Percentiles rank a stretch among this genome's conserved stretches.
Evolutionary conservation across 805 yeast species (phyloP).

Genomic region (Torulaspora maleeae): DNA sequence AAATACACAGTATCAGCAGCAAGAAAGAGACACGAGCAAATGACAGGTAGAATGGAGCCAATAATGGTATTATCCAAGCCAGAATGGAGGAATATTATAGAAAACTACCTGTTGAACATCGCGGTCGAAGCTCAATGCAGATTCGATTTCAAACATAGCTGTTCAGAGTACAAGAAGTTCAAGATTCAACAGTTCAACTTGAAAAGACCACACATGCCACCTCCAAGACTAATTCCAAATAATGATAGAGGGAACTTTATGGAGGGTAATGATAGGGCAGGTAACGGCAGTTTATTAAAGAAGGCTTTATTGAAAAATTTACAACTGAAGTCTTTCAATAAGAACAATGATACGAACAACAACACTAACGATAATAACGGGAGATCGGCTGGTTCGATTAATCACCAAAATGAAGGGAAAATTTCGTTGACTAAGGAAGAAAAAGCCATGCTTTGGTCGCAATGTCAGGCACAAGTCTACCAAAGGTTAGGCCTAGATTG

Average conservation of each 20-base stretch:
- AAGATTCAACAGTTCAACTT: slow-evolving; percentile 31
- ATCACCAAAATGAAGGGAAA: slow-evolving; percentile 14
- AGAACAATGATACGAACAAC: slow-evolving; percentile 1
- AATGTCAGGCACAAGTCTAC: slow-evolving; percentile 57
- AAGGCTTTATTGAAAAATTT: slow-evolving; percentile 35
- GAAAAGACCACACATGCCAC: slow-evolving; percentile 35
- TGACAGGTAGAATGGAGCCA: slow-evolving; percentile 23
- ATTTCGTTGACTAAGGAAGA: slow-evolving; percentile 47
- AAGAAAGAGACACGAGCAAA: slow-evolving; percentile 44
- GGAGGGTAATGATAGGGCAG: slow-evolving; percentile 3
- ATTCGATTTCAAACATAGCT: slow-evolving; percentile 52
- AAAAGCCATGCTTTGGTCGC: slow-evolving; percentile 57
- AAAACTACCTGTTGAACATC: slow-evolving; percentile 57
- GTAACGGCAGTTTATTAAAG: slow-evolving; percentile 24
- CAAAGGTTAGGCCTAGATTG: slow-evolving; percentile 56
- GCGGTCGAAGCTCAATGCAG: slow-evolving; percentile 72
- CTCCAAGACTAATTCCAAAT: slow-evolving; percentile 31
- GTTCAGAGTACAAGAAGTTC: slow-evolving; percentile 44
- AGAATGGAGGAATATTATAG: slow-evolving; percentile 73
- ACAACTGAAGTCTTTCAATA: slow-evolving; percentile 14
- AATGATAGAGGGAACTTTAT: slow-evolving; percentile 8
- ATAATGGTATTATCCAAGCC: slow-evolving; percentile 43
- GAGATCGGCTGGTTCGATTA: slow-evolving; percentile 14
- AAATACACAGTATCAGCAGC: slow-evolving; percentile 56
- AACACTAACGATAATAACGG: slow-evolving; percentile 4